Conservation (phyloP, 23 red algal species). For the Gracilaria vermiculophylla region DNA sequence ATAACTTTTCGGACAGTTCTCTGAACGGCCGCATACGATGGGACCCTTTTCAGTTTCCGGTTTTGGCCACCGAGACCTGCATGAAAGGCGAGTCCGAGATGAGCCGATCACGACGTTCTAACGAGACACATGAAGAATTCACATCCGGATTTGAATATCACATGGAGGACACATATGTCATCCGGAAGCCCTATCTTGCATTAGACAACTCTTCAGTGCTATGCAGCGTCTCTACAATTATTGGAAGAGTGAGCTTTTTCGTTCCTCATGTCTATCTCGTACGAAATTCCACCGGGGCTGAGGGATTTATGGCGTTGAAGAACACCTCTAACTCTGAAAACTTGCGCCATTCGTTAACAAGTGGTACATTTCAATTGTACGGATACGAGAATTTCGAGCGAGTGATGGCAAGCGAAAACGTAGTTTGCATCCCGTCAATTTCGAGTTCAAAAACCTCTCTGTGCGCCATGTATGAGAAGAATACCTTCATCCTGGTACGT, state of each 20-base stretch:
- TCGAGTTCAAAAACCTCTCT: background rate
- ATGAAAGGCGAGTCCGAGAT: background rate
- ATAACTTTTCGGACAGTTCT: background rate
- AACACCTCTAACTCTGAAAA: conserved; percentile 8
- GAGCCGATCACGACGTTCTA: background rate
- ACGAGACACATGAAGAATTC: background rate
- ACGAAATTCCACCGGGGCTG: background rate
- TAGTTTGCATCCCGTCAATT: background rate
- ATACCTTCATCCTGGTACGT: background rate
- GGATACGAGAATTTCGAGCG: background rate
- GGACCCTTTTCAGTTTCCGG: background rate
- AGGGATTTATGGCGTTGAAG: background rate
- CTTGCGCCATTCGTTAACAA: background rate
- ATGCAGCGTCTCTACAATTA: background rate
- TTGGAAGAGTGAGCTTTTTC: background rate
- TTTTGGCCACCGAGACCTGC: background rate
- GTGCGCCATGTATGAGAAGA: background rate
- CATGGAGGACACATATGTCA: conserved; percentile 4
- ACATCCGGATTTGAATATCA: conserved; percentile 11
- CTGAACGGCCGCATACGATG: background rate
- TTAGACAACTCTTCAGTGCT: background rate
- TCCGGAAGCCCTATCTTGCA: background rate
- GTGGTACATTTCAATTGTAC: background rate
- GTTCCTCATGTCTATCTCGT: background rate
- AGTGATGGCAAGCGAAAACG: background rate